Conservation (phyloP, 2,329 filamentous ascomycete genomes). For the Cryphonectria carpinicola region DNA sequence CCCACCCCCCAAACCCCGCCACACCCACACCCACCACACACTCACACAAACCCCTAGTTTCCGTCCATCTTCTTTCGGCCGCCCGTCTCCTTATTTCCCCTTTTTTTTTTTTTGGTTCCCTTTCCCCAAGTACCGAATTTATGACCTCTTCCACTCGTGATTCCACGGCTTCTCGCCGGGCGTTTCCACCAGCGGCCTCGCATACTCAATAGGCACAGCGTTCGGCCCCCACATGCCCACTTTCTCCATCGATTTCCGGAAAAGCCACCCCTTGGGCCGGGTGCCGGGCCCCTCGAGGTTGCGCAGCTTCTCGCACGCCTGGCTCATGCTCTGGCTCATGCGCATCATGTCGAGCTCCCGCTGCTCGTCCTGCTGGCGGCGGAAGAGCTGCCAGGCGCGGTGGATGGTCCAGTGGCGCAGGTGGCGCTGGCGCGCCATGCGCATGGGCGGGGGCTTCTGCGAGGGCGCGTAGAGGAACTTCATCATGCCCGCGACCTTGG, state of each 20-base stretch:
- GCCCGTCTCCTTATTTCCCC: too few species aligned
- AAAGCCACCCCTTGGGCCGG: constrained; percentile 72
- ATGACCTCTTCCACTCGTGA: constrained; percentile 79
- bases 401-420: constrained; percentile 99
- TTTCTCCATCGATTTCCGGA: constrained; percentile 89
- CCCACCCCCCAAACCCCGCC: too few species aligned
- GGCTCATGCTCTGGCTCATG: constrained; percentile 79
- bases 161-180: constrained; percentile 86
- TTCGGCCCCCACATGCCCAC: constrained; percentile 75
- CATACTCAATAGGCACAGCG: constrained; percentile 90
- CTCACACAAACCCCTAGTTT: too few species aligned
- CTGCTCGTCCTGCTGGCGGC: constrained; percentile 66
- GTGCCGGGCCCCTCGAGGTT: constrained; percentile 59
- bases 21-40: too few species aligned
- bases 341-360: constrained; percentile 75
- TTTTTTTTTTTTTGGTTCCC: neutral
- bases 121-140: neutral
- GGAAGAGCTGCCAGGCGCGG: constrained; percentile 87
- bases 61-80: too few species aligned
- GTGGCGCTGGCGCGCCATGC: constrained; percentile 83
- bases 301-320: constrained; percentile 83
- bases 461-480: constrained; percentile 39
- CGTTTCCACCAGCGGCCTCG: constrained; percentile 80
- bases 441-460: constrained; percentile 65
- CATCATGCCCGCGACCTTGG: constrained; percentile 40